phyloP scores from a whole-genome alignment of 805 yeast genomes.

The Soucietia sequanensis region DNA sequence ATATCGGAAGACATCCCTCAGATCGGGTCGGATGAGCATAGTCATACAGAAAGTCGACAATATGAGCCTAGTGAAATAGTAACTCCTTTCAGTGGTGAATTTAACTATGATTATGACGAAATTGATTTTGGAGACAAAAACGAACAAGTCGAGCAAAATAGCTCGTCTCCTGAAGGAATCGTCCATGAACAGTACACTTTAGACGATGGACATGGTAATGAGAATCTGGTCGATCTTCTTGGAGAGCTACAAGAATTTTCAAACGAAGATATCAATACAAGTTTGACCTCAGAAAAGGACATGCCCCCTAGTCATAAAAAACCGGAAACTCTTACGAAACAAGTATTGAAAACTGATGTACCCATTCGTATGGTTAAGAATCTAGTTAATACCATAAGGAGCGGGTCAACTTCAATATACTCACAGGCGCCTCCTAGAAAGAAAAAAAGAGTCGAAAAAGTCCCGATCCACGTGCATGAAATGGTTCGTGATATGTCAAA shows the following conservation, averaged over 20 bases:
- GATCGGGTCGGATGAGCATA: no score
- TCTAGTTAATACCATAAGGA: slow-evolving; percentile 11
- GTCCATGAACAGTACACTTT: slow-evolving; percentile 12
- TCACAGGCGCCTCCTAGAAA: slow-evolving; percentile 6
- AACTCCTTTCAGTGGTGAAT: slow-evolving; percentile 1
- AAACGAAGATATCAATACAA: no score
- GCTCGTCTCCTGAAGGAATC: slow-evolving; percentile 5
- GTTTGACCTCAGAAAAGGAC: no score
- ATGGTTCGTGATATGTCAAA: slow-evolving; percentile 28
- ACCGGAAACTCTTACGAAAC: neutral
- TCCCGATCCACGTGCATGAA: slow-evolving; percentile 13
- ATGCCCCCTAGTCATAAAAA: neutral
- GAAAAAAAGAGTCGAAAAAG: slow-evolving; percentile 2
- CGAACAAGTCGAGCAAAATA: neutral
- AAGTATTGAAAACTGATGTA: neutral
- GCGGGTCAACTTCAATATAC: no score
- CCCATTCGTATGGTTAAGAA: slow-evolving; percentile 16
- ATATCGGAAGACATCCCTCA: no score
- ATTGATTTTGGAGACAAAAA: neutral
- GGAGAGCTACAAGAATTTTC: no score
- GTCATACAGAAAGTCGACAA: no score
- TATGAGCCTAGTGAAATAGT: slow-evolving; percentile 2
- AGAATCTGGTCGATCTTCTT: slow-evolving; percentile 1
- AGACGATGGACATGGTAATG: slow-evolving; percentile 6
- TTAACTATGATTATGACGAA: neutral